Base-by-base conservation (phyloP, 345 rosid genomes). In the Salix udensis region DNA sequence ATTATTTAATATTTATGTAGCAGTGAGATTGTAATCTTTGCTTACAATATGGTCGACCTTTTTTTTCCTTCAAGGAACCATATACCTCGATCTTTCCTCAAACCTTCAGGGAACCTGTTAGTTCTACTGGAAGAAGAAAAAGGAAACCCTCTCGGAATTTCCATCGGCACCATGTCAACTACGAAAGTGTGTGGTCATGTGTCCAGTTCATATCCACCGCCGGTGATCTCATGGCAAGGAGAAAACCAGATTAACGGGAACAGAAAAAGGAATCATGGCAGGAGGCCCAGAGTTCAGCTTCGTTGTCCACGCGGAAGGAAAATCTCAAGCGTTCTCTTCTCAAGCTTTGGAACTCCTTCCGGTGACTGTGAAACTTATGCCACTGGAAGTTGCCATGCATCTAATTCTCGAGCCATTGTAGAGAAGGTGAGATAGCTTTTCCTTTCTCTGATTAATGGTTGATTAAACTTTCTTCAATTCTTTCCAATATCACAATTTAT, bases 41-140 rank as follows among this genome's bases (percentile, higher is more conserved):
- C n/a, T 52, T 52, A 42, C 65, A 18, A 28, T 61, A 24, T 61
- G 19, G 7, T 16, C 0, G 2, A 30, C 9, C 19, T 1, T 0
- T 65, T 30, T 30, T 30, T 1, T 0, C 21, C 21, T 42, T 65
- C 1, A n/a, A 87, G 90, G 91, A 88, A 84, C 82, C 76, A 86
- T 39, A 42, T 89, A n/a, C 87, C 90, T 58, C 79, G 80, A 65
- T 78, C 86, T 24, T 86, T 80, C 77, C 79, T 87, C 24, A 77
- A 77, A 80, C 71, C 80, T 18, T 16, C 15, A n/a, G 19, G 40
- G 14, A 67, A 11, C 52, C 4, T 36, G 16, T 66, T 67, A 37
- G 70, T 37, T 67, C 8, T 67, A 34, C 11, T 37, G 19, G 70
- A 67, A 67, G 28, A 67, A 37, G 70, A 67, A 21, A 65, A 37